Percentiles rank a stretch among this genome's conserved stretches.
phyloP scores from a whole-genome alignment of 2,329 filamentous ascomycete genomes.

The Graphilbum fragrans region DNA sequence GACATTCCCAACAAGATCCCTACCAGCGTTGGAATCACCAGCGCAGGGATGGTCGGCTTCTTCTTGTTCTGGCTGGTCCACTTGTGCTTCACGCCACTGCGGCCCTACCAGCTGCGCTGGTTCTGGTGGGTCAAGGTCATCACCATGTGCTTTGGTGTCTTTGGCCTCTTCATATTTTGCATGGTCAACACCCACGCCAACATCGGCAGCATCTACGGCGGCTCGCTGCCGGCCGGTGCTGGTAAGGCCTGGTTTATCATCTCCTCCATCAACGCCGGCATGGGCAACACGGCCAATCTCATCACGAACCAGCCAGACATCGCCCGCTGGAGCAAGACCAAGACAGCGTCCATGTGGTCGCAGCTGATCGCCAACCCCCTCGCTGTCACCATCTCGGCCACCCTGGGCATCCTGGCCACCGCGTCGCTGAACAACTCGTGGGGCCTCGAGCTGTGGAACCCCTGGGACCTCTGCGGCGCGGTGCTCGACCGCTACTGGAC shows the following conservation, averaged over 20 bases:
- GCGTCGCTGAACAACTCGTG: constrained; percentile 29
- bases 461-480: constrained; percentile 12
- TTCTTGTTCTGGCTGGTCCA: constrained; percentile 14
- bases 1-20: constrained; percentile 26
- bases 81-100: constrained; percentile 17
- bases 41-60: constrained; percentile 10
- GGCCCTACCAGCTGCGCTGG: constrained; percentile 28
- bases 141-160: constrained; percentile 22
- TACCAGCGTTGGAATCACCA: constrained; percentile 13
- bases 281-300: constrained; percentile 19
- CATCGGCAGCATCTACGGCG: constrained; percentile 15
- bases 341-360: constrained; percentile 25
- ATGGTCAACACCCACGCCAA: constrained; percentile 25
- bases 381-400: constrained; percentile 25
- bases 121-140: constrained; percentile 32
- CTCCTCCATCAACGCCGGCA: constrained; percentile 23
- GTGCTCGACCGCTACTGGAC: constrained; percentile 13
- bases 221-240: constrained; percentile 10
- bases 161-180: constrained; percentile 20
- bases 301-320: constrained; percentile 32
- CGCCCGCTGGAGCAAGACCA: constrained; percentile 25
- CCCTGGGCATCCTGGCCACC: constrained; percentile 29
- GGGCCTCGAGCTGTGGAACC: constrained; percentile 18
- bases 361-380: constrained; percentile 28
- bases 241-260: constrained; percentile 23